Base-by-base conservation (phyloP, 306 rosid genomes). In the Erythrophleum fordii region DNA sequence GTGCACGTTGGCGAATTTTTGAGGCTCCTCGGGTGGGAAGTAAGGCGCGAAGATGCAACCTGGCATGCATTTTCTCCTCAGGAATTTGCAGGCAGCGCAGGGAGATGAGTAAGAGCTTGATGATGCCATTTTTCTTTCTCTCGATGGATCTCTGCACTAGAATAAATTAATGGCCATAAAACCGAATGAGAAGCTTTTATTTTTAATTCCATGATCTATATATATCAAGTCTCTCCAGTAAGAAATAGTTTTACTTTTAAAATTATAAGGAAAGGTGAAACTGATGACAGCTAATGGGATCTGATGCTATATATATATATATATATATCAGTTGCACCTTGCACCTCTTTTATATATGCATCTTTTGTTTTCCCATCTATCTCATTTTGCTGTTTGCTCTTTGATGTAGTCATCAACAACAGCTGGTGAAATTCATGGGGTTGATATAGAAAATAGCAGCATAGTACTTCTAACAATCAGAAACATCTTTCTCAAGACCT, bases 1-100 rank as follows among this genome's bases (percentile, higher is more conserved):
- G 97, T 95, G 99, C 2, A 95, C 99, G 76, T 95, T 93, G 45
- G 97, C 89, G 26, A 95, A 95, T 49, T 95, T 95, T 42, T 95
- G 98, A 22, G 99, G 98, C 85, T 95, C 99, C 83, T 95, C 99
- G 1, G 99, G 99, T 23, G 99, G 99, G 76, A 95, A 95, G 77
- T 93, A 93, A 0, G 98, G 97, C 4, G 99, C 97, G 78, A 95
- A 95, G n/a, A 95, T 90, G 92, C 99, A 95, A 4, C 94, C 97
- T 8, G 96, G 92, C 89, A 91, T 90, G 93, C 99, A 95, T 73
- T 95, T 95, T 66, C 97, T 87, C 80, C 99, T 75, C 87, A 95
- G 72, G 87, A 95, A 95, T 80, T 95, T 95, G 94, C 99, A 95
- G 75, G 98, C 99, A 6, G 98, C 99, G 69, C 99, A 93, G 1